Evolutionary conservation across 31 red algal species (phyloP), one percentile per base, ranked within the genome.

Genomic region (Endocladia muricata): DNA sequence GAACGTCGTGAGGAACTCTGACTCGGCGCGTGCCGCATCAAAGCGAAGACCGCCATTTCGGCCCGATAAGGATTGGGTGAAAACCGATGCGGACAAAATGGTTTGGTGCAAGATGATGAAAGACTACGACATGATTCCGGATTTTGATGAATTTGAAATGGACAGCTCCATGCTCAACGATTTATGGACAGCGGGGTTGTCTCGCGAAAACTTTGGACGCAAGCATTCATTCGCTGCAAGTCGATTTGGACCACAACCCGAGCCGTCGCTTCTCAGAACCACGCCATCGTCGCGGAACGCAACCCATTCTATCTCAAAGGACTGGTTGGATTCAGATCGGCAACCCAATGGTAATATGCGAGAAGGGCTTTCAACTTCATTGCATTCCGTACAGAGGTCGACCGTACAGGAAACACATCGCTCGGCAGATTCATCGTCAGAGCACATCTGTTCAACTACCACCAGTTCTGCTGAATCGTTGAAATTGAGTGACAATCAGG

Each of bases 81-180:
- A 67, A 31, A 32, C 29, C 5, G 62, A 67, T 33, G 25, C 33
- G 21, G 62, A 33, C 21, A 67, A 67, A 35, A 67, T 67, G 62
- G 25, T 67, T 5, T 67, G 62, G 62, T 67, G 62, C 33, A 28
- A 35, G 6, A 31, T 67, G 62, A 67, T 67, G 62, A 67, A 67
- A 17, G 62, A 67, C 62, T 67, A 36, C 33, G 62, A 67, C 23
- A 67, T 67, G 62, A 37, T 67, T 3, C 62, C 62, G 5, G 62
- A 67, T 67, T 4, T n/a, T 4, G 29, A 36, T 31, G 62, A 67
- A 35, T 67, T 67, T 32, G 62, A 67, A 8, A 67, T 67, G 62
- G 62, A 67, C 38, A 67, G 62, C 33, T 31, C 33, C 6, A 33
- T 35, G 38, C 62, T 67, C 31, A 67, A 37, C 38, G 23, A 67